phyloP scores from a whole-genome alignment of 192 early-diverging fungal species.

The Coemansia sp. region DNA sequence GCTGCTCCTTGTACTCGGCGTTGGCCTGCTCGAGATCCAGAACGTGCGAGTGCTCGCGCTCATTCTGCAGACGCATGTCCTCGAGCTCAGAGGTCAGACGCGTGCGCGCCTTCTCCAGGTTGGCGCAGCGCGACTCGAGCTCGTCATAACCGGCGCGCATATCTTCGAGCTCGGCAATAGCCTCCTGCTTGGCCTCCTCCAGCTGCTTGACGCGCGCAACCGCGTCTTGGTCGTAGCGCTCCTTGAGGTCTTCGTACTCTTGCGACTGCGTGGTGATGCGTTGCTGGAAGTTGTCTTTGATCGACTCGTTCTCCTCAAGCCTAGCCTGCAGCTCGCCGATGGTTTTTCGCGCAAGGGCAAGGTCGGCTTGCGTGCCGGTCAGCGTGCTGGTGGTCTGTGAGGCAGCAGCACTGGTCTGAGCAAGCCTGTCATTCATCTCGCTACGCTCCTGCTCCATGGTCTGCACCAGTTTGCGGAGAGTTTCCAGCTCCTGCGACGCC shows the following conservation, averaged over 20 bases:
- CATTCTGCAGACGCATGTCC: slow-evolving; percentile 71
- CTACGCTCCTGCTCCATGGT: slow-evolving; percentile 18
- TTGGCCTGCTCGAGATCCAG: slow-evolving; percentile 51
- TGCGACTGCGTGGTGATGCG: slow-evolving; percentile 59
- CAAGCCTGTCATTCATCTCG: slow-evolving; percentile 14
- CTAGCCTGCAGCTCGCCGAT: slow-evolving; percentile 65
- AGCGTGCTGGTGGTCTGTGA: slow-evolving; percentile 1
- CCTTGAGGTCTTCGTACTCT: slow-evolving; percentile 68
- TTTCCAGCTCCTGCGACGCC: slow-evolving; percentile 26
- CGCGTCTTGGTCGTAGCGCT: slow-evolving; percentile 64
- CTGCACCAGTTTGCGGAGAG: slow-evolving; percentile 11
- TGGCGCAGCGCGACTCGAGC: slow-evolving; percentile 57
- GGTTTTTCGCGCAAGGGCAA: slow-evolving; percentile 47
- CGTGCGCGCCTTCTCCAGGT: slow-evolving; percentile 71
- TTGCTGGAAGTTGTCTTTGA: slow-evolving; percentile 56
- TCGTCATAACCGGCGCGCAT: slow-evolving; percentile 66
- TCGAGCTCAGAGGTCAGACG: slow-evolving; percentile 73
- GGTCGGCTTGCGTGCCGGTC: slow-evolving; percentile 12
- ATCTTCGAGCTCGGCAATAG: slow-evolving; percentile 68
- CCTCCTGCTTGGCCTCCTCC: slow-evolving; percentile 59
- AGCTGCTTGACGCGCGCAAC: slow-evolving; percentile 57
- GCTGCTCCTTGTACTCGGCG: slow-evolving; percentile 64
- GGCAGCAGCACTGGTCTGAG: slow-evolving; percentile 10
- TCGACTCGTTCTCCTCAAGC: slow-evolving; percentile 63
- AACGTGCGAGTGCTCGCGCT: slow-evolving; percentile 69